A percentile compares a stretch with the other conserved stretches of the same genome.
These are phyloP conservation scores for Chlamydomonas incerta DNA, from an alignment of 139 green algal genomes.

Conservation along the genomic window DNA sequence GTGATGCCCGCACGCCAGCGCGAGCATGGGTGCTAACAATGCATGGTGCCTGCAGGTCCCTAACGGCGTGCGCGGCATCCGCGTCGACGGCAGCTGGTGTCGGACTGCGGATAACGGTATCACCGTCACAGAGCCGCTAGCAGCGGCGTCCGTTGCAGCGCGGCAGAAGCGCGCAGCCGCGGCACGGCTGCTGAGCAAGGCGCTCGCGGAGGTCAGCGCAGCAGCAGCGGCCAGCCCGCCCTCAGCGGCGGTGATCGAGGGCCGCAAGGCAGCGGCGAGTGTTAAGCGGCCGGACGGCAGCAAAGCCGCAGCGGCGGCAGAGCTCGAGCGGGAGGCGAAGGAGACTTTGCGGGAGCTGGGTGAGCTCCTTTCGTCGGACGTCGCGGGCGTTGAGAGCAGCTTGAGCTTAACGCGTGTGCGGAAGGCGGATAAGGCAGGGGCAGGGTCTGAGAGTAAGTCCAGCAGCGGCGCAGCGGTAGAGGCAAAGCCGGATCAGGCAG, in stretches of 20 bases:
- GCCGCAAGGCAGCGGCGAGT: neutral
- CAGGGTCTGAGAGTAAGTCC: neutral
- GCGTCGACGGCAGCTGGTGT: slow-evolving; percentile 14
- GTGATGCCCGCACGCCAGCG: neutral
- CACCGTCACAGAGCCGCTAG: slow-evolving; percentile 5
- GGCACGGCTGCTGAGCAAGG: slow-evolving; percentile 1
- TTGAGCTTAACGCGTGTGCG: neutral
- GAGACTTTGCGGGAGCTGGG: slow-evolving; percentile 12
- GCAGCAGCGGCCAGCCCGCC: neutral
- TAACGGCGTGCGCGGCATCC: slow-evolving; percentile 1
- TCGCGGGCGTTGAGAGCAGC: no score
- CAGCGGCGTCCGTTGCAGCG: neutral
- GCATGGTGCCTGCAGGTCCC: neutral
- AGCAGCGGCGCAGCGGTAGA: neutral
- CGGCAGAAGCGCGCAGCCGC: slow-evolving; percentile 28
- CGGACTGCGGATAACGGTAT: neutral
- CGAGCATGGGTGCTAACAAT: neutral
- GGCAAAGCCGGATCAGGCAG: neutral
- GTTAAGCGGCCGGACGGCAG: neutral
- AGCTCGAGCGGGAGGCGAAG: slow-evolving; percentile 10
- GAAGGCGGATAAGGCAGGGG: neutral
- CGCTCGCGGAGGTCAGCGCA: slow-evolving; percentile 20
- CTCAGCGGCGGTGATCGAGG: neutral
- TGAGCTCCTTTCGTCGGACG: neutral
- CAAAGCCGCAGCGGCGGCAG: neutral